Conservation (phyloP, 768 basidiomycete species). For the Pisolithus albus region DNA sequence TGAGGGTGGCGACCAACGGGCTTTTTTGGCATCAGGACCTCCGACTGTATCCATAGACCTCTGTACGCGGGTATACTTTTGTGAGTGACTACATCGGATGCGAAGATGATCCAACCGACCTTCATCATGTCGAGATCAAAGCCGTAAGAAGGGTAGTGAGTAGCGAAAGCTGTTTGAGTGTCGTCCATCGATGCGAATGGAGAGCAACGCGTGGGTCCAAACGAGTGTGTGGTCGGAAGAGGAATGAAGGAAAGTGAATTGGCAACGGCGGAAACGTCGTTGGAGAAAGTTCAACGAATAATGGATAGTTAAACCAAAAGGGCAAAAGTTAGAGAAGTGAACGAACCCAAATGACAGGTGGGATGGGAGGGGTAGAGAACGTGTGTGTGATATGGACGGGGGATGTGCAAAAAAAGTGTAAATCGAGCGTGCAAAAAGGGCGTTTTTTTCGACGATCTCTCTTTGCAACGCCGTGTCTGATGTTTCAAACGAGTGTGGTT, state of each 20-base stretch:
- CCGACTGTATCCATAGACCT: conserved; percentile 80
- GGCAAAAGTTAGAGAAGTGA: conserved; percentile 48
- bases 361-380: conserved; percentile 38
- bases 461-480: conserved; percentile 10
- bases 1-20: conserved; percentile 78
- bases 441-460: conserved; percentile 21
- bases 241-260: conserved; percentile 38
- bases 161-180: conserved; percentile 61
- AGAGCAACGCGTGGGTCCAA: conserved; percentile 14
- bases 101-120: conserved; percentile 35
- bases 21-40: conserved; percentile 83
- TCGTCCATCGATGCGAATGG: conserved; percentile 56
- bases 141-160: conserved; percentile 62
- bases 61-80: conserved; percentile 30
- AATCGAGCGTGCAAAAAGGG: conserved; percentile 18
- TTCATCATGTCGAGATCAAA: conserved; percentile 94
- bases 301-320: conserved; percentile 25
- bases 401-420: conserved; percentile 10
- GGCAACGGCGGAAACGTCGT: conserved; percentile 44
- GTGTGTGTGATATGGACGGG: conserved; percentile 35
- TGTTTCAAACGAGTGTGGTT: conserved; percentile 26
- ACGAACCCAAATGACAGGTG: conserved; percentile 30
- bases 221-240: conserved; percentile 25
- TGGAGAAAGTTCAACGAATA: conserved; percentile 28
- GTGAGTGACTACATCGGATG: not conserved